Percentiles rank a stretch among this genome's conserved stretches.
Evolutionary conservation across 805 yeast species (phyloP).

Genomic region (Wickerhamomyces bovis): DNA sequence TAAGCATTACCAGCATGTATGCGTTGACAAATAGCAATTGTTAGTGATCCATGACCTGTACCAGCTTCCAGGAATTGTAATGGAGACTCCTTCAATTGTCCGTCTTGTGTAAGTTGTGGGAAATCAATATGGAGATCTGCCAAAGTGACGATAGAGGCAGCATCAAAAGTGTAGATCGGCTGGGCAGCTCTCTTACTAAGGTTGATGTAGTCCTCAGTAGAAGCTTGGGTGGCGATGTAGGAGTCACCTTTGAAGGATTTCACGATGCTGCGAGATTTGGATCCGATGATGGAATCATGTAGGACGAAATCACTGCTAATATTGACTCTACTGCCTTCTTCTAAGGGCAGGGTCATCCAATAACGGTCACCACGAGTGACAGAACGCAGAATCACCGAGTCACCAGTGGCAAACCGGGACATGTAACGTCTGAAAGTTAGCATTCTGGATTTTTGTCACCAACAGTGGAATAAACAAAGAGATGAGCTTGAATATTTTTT

Average conservation of each 20-base stretch:
- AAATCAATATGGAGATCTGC: conserved; percentile 42
- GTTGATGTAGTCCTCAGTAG: conserved; percentile 42
- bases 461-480: not conserved
- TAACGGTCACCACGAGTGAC: conserved; percentile 14
- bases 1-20: conserved; percentile 41
- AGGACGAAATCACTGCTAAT: conserved; percentile 22
- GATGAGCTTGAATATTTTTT: conserved; percentile 1
- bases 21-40: conserved; percentile 35
- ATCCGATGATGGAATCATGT: conserved; percentile 36
- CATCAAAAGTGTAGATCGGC: conserved; percentile 47
- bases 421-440: conserved; percentile 4
- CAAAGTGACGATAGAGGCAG: conserved; percentile 38
- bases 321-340: conserved; percentile 13
- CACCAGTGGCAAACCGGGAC: conserved; percentile 13
- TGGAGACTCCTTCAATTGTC: conserved; percentile 21
- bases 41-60: conserved; percentile 49
- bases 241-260: conserved; percentile 22
- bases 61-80: conserved; percentile 45
- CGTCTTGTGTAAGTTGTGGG: conserved; percentile 23
- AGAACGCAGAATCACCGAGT: conserved; percentile 16
- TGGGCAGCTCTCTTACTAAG: conserved; percentile 39
- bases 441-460: not conserved
- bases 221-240: conserved; percentile 33
- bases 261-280: conserved; percentile 29
- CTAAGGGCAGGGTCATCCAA: conserved; percentile 24